phyloP scores from a whole-genome alignment of 192 early-diverging fungal species.

The Entomortierella lignicola region DNA sequence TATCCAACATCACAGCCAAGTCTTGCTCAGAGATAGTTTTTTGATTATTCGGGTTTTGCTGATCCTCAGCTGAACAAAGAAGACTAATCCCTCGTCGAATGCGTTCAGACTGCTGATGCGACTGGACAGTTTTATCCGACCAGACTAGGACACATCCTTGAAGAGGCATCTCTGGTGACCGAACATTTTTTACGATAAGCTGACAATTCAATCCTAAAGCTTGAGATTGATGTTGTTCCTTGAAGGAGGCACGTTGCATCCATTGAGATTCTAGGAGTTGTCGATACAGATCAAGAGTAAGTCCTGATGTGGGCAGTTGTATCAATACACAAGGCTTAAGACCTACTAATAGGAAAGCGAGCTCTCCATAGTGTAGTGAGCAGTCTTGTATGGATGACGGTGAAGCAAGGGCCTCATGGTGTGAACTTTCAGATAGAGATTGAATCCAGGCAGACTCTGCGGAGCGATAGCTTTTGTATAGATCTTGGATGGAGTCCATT shows the following conservation, averaged over 20 bases:
- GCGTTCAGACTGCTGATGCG: slow-evolving; percentile 7
- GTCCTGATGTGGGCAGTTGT: slow-evolving; percentile 15
- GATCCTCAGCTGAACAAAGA: slow-evolving; percentile 9
- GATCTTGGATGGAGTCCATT: neutral
- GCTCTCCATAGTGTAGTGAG: slow-evolving; percentile 45
- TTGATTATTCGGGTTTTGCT: neutral
- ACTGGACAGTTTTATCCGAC: slow-evolving; percentile 1
- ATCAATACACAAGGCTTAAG: slow-evolving; percentile 43
- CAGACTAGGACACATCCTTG: slow-evolving; percentile 38
- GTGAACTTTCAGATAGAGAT: neutral
- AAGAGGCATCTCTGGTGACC: slow-evolving; percentile 46
- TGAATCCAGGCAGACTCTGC: slow-evolving; percentile 29
- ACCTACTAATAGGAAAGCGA: slow-evolving; percentile 34
- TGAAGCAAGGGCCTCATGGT: neutral
- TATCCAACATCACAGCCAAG: slow-evolving; percentile 33
- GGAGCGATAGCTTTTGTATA: slow-evolving; percentile 3
- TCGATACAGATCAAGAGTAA: slow-evolving; percentile 11
- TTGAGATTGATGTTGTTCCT: neutral
- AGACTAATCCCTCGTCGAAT: slow-evolving; percentile 27
- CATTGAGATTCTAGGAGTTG: slow-evolving; percentile 16
- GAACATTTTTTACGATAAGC: slow-evolving; percentile 21
- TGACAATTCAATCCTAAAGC: slow-evolving; percentile 19
- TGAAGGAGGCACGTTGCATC: slow-evolving; percentile 7
- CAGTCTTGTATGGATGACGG: slow-evolving; percentile 18
- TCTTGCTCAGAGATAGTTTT: slow-evolving; percentile 28